Conservation (phyloP, 441 rosid genomes). For the Aquilaria agallochum region DNA sequence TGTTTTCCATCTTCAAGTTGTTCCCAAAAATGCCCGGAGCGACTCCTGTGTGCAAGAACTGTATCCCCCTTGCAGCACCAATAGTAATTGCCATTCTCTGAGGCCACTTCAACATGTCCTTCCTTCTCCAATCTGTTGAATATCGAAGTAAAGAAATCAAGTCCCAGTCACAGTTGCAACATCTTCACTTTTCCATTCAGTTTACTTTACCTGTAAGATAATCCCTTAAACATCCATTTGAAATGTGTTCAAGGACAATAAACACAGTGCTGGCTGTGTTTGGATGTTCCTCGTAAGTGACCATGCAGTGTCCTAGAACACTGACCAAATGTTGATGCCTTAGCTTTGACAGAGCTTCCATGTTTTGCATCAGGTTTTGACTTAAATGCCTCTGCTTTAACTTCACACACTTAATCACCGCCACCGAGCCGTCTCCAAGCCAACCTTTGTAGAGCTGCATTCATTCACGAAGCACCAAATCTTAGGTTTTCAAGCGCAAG, state of each 20-base stretch:
- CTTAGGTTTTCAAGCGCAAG: background rate
- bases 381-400: constrained; percentile 64
- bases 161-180: constrained; percentile 3
- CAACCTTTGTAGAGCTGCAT: constrained; percentile 67
- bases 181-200: background rate
- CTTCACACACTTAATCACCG: constrained; percentile 64
- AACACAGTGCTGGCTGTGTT: constrained; percentile 47
- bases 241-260: constrained; percentile 60
- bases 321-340: constrained; percentile 86
- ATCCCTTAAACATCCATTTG: constrained; percentile 64
- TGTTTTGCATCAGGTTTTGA: constrained; percentile 59
- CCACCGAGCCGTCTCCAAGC: constrained; percentile 63
- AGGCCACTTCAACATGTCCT: constrained; percentile 84
- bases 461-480: background rate
- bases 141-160: background rate
- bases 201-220: constrained; percentile 51
- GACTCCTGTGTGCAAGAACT: constrained; percentile 85
- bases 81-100: constrained; percentile 80
- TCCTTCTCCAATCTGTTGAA: constrained; percentile 66
- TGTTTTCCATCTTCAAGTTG: constrained; percentile 62
- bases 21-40: constrained; percentile 79
- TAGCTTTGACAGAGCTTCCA: constrained; percentile 77
- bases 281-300: constrained; percentile 65
- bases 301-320: constrained; percentile 85
- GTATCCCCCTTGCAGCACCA: constrained; percentile 83